Base-by-base conservation (phyloP, 140 eudicot genomes). In the Cichorium intybus region DNA sequence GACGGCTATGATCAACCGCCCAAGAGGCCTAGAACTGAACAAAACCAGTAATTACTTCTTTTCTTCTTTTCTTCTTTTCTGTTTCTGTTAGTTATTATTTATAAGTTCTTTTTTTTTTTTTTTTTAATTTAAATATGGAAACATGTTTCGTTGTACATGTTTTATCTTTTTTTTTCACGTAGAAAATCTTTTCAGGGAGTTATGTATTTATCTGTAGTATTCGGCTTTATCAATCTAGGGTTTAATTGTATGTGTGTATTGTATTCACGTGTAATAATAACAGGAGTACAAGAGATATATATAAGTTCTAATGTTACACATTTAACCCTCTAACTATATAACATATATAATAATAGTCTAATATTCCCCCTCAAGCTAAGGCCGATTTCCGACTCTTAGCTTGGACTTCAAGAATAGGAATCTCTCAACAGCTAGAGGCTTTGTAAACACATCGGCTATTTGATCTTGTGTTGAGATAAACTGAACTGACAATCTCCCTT, bases 1-100 rank as follows among this genome's bases (percentile, higher is more conserved):
- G 17, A 65, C 54, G 71, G 72, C n/a, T 69, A 56, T 41, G 61
- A 47, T 73, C 87, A 75, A 69, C 82, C 61, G 10, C 68, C 66
- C 34, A 88, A 88, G 80, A 82, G 85, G 75, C 72, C 60, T 1
- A 80, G 80, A 43, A 80, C 75, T 1, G 79, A 77, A 39, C 71
- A 68, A 43, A 75, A 79, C 72, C 79, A 85, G 82, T 73, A 52
- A 74, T 53, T 55, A 62, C 12, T 24, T 16, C 7, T 17, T 61
- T n/a, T n/a, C n/a, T n/a, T n/a, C n/a, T n/a, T n/a, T n/a, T 11
- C 4, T 39, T 39, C 16, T 39, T 39, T 10, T 35, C 15, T 31
- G 37, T 31, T 31, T 15, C 0, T 51, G 41, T 51, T 39, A 17
- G 10, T 62, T 22, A 39, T 67, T 43, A 68, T 55, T 56, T 26